Conservation (phyloP, 257 asterid species). For the Leonotis leonurus region DNA sequence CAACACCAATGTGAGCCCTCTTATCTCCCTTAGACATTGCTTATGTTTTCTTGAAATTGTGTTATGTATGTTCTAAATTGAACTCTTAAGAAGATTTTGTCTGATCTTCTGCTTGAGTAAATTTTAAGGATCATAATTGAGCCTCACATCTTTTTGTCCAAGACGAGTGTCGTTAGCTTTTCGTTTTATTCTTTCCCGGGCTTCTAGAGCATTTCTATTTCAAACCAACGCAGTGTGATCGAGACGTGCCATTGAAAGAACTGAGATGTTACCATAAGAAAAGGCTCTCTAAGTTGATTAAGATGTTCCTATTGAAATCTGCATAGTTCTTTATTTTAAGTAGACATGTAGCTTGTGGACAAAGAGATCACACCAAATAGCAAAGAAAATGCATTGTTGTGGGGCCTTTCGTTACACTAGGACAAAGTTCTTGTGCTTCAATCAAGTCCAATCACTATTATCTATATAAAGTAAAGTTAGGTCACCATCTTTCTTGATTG, state of each 20-base stretch:
- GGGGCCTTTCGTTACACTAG: constrained; percentile 30
- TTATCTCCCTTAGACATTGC: constrained; percentile 2
- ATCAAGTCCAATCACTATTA: constrained; percentile 41
- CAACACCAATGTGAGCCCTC: constrained; percentile 80
- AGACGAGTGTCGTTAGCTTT: constrained; percentile 16
- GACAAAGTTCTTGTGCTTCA: constrained; percentile 34
- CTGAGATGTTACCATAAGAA: constrained; percentile 10
- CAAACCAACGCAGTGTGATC: neutral
- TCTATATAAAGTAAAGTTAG: constrained; percentile 43
- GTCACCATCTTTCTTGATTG: constrained; percentile 37
- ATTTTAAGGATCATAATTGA: neutral
- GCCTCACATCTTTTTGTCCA: constrained; percentile 13
- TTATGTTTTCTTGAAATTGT: neutral
- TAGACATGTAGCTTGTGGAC: constrained; percentile 29
- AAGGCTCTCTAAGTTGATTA: neutral
- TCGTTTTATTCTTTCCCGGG: neutral
- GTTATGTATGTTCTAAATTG: neutral
- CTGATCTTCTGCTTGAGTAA: constrained; percentile 9
- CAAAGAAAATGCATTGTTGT: constrained; percentile 30
- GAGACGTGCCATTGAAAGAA: neutral
- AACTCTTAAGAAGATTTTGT: constrained; percentile 4
- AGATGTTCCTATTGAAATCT: constrained; percentile 17
- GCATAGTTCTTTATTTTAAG: neutral
- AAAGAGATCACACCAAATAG: constrained; percentile 36
- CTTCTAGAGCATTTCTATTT: neutral